Conservation (phyloP, 2,329 filamentous ascomycete species). For the Fusarium chuoi region DNA sequence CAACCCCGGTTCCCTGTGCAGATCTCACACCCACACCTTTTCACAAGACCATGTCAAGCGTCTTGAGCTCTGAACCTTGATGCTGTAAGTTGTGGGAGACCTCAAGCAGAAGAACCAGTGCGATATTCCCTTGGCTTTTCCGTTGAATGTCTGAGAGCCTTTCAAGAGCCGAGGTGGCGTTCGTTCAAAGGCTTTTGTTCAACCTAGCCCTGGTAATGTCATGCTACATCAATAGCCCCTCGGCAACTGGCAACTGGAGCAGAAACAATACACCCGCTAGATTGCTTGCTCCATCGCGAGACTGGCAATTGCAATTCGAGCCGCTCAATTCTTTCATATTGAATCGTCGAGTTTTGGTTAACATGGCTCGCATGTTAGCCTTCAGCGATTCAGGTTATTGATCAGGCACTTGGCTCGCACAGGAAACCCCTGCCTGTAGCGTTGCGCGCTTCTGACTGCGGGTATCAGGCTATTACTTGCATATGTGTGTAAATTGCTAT, state of each 20-base stretch:
- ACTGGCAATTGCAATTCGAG: conserved; percentile 36
- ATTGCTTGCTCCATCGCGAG: conserved; percentile 1
- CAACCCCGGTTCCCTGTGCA: conserved; percentile 42
- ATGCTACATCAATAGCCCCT: conserved; percentile 33
- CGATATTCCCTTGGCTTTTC: conserved; percentile 26
- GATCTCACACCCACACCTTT: conserved; percentile 41
- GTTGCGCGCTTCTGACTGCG: conserved; percentile 28
- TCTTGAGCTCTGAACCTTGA: neutral
- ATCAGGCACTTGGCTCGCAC: conserved; percentile 35
- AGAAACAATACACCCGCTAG: conserved; percentile 2
- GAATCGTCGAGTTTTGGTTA: conserved; percentile 15
- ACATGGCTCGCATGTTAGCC: conserved; percentile 32
- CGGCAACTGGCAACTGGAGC: conserved; percentile 32
- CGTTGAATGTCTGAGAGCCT: conserved; percentile 26
- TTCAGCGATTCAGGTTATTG: conserved; percentile 1
- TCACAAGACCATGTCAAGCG: conserved; percentile 8
- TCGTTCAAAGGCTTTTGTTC: conserved; percentile 38
- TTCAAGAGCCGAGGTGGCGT: conserved; percentile 46
- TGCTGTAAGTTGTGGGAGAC: conserved; percentile 11
- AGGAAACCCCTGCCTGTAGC: conserved; percentile 21
- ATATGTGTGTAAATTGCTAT: conserved; percentile 22
- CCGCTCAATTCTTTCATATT: conserved; percentile 34
- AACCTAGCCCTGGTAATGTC: conserved; percentile 39
- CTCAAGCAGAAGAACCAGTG: conserved; percentile 36
- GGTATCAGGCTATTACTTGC: conserved; percentile 18